Evolutionary conservation across 805 yeast genomes (phyloP).

Genomic region (Candida schatavii): DNA sequence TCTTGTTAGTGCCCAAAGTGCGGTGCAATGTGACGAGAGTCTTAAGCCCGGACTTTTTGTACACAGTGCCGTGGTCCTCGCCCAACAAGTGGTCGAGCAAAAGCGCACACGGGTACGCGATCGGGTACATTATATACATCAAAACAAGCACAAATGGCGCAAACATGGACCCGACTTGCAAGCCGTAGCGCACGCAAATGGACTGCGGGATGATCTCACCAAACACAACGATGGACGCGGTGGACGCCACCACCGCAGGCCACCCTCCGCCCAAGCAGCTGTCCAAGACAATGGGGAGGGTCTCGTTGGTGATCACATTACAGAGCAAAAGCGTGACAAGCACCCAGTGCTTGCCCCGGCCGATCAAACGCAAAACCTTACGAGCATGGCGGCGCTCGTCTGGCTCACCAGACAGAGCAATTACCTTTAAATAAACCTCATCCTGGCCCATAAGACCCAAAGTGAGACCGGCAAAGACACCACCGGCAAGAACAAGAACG

Average conservation of each 20-base stretch:
- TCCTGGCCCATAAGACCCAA: slow-evolving; percentile 97
- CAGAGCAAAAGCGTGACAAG: slow-evolving; percentile 81
- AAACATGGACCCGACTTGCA: slow-evolving; percentile 85
- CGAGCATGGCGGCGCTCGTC: slow-evolving; percentile 65
- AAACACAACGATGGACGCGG: slow-evolving; percentile 87
- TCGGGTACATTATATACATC: slow-evolving; percentile 89
- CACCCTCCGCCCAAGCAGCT: slow-evolving; percentile 95
- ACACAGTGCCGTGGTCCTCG: slow-evolving; percentile 94
- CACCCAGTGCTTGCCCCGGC: slow-evolving; percentile 93
- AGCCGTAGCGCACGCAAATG: slow-evolving; percentile 87
- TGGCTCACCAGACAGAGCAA: slow-evolving; percentile 79
- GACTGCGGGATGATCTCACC: slow-evolving; percentile 98
- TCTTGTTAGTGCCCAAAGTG: slow-evolving; percentile 69
- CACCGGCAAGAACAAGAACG: slow-evolving; percentile 69
- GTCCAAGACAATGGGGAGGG: slow-evolving; percentile 90
- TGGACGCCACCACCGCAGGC: slow-evolving; percentile 93
- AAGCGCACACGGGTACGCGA: slow-evolving; percentile 86
- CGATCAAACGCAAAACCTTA: slow-evolving; percentile 68
- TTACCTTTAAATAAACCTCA: slow-evolving; percentile 88
- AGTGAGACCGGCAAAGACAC: slow-evolving; percentile 93
- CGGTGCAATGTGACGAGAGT: slow-evolving; percentile 89
- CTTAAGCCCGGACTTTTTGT: slow-evolving; percentile 88
- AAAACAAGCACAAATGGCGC: slow-evolving; percentile 81
- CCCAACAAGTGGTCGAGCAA: slow-evolving; percentile 82
- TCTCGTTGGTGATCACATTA: slow-evolving; percentile 91